Evolutionary conservation across 2,329 filamentous ascomycete genomes (phyloP).

Genomic region (Fusarium sp.): DNA sequence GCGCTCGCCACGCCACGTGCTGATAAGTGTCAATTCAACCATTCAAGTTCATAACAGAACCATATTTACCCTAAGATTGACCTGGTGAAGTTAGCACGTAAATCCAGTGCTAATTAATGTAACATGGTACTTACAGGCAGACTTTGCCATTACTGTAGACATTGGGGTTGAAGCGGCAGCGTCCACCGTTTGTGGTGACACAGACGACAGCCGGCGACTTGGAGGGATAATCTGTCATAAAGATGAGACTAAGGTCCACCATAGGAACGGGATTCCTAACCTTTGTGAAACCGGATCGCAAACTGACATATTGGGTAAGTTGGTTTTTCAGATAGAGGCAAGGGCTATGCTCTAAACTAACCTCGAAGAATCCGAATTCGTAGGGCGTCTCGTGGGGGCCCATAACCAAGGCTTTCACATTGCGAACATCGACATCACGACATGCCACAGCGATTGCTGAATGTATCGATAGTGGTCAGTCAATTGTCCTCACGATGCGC

Average conservation of each 20-base stretch:
- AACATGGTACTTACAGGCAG: constrained; percentile 75
- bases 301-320: constrained; percentile 64
- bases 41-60: not conserved
- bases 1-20: constrained; percentile 90
- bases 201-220: constrained; percentile 72
- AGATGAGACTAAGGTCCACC: constrained; percentile 15
- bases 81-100: constrained; percentile 58
- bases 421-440: constrained; percentile 87
- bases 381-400: constrained; percentile 95
- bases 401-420: constrained; percentile 87
- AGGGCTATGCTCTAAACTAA: constrained; percentile 53
- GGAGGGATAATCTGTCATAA: constrained; percentile 78
- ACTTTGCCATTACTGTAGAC: constrained; percentile 94
- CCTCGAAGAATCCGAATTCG: constrained; percentile 97
- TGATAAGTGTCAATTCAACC: constrained; percentile 52
- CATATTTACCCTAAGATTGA: constrained; percentile 82
- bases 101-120: not conserved
- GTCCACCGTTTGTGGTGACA: constrained; percentile 87
- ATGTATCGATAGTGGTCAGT: constrained; percentile 11
- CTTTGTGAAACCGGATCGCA: constrained; percentile 78
- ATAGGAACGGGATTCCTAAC: constrained; percentile 54
- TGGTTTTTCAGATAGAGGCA: not conserved
- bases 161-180: constrained; percentile 94
- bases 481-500: not conserved
- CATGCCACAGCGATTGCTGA: constrained; percentile 87